Percentiles rank a stretch among this genome's conserved stretches.
These are phyloP conservation scores for Escallonia rubra DNA, from an alignment of 129 eudicot genomes.

Conservation along the genomic window DNA sequence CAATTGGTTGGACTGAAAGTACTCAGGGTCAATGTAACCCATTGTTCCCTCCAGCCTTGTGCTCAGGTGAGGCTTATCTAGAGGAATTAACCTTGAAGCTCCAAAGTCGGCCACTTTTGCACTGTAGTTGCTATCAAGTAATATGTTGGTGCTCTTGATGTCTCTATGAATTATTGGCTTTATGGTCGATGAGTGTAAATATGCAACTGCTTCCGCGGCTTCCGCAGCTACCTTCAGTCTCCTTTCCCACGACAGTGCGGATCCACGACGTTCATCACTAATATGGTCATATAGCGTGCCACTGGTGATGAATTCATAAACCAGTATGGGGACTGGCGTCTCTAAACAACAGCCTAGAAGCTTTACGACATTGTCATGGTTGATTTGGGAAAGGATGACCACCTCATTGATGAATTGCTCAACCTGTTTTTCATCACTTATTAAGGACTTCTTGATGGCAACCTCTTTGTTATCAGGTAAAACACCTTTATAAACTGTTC, in stretches of 20 bases:
- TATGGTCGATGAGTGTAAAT: not conserved
- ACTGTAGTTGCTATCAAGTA: not conserved
- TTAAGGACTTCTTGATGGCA: conserved; percentile 1
- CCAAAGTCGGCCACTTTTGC: conserved; percentile 5
- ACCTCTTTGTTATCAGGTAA: not conserved
- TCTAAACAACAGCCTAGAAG: conserved; percentile 1
- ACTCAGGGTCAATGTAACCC: not conserved
- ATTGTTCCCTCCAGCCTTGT: not conserved
- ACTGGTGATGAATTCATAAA: not conserved
- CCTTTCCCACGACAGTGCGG: not conserved
- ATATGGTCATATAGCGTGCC: not conserved
- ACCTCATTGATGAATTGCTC: conserved; percentile 6
- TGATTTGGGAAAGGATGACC: not conserved
- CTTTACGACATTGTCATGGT: not conserved
- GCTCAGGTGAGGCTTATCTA: not conserved
- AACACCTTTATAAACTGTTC: not conserved
- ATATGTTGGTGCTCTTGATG: not conserved
- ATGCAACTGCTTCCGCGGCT: not conserved
- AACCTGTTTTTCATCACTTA: not conserved
- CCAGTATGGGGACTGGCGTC: not conserved
- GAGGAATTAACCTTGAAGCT: not conserved
- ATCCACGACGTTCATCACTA: not conserved
- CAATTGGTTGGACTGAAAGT: too few relatives aligned
- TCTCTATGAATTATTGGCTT: not conserved
- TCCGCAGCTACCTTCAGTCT: not conserved